Evolutionary conservation across 495 filamentous ascomycete species (phyloP).

Genomic region (Xylaria flabelliformis): DNA sequence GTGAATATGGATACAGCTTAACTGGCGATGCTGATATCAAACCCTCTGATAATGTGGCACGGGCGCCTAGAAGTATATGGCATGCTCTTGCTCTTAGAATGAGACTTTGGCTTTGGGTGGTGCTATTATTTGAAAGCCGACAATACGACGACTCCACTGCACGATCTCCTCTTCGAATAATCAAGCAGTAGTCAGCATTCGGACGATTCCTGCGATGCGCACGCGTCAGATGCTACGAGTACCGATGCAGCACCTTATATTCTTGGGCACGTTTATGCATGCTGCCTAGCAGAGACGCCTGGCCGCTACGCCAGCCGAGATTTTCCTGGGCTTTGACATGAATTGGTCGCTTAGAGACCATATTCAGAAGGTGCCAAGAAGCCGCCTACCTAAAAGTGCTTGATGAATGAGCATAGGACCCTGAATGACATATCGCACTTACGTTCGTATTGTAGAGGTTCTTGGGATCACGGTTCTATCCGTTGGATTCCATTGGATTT

Average conservation of each 20-base stretch:
- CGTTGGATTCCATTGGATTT: neutral
- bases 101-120: neutral
- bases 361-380: too few species aligned
- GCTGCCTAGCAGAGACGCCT: neutral
- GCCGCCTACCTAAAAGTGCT: neutral
- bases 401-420: neutral
- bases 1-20: neutral
- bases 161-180: neutral
- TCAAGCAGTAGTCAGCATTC: neutral
- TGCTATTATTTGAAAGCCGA: neutral
- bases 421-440: neutral
- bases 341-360: neutral
- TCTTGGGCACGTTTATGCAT: neutral
- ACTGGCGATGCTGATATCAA: neutral
- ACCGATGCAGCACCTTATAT: neutral
- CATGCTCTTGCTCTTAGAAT: neutral
- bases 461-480: neutral
- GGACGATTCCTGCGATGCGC: neutral
- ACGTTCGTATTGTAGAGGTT: neutral
- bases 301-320: neutral
- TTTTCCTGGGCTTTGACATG: neutral
- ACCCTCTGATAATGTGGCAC: neutral
- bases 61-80: neutral
- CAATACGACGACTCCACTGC: too few species aligned
- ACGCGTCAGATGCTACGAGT: neutral